Base-by-base conservation (phyloP, 2,329 filamentous ascomycete genomes). In the Fusarium heterosporum region DNA sequence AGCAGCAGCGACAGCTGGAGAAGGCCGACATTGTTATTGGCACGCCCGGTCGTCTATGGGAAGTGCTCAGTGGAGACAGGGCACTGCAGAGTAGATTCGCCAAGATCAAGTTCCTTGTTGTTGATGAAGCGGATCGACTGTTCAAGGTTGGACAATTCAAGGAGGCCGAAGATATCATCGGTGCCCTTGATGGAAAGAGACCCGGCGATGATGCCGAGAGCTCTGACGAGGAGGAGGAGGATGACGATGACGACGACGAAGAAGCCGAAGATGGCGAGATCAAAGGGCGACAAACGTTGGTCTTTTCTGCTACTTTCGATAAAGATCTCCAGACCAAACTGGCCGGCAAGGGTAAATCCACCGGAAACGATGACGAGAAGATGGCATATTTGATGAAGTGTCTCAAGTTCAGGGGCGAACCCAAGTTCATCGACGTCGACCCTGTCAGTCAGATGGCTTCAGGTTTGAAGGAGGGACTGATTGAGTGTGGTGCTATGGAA, bases 231-330 rank as follows among this genome's bases (percentile, higher is more conserved):
- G 79, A 82, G 30, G 79, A 82, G 3, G 80, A 82, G n/a, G 82
- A 82, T 1, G 82, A 82, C 1, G 80, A 83, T 4, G 82, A 84
- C 11, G 78, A 81, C 0, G 72, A 78, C 12, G 75, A 82, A 40
- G 74, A 85, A 22, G 22, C 22, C 22, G 22, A 22, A 22, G 22
- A 22, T 22, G 22, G 22, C 22, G 22, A 22, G 22, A 22, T 22
- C 1, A 66, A 9, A 22, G 36, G 41, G 36, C 83, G 95, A 39
- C 96, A 99, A 75, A 98, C 94, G 0, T 85, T 99, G 0, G 93
- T 99, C 19, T 99, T 99, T 78, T 98, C 96, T 0, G 96, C 96
- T 0, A 99, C 96, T 0, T 97, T 99, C 77, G 92, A 97, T 75
- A 95, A 94, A 74, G 90, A 90, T 1, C 81, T 99, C 29, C 95